Percentiles rank a stretch among this genome's conserved stretches.
Evolutionary conservation across 164 flowering plant genomes (phyloP).

Genomic region (Vitis rupestris): DNA sequence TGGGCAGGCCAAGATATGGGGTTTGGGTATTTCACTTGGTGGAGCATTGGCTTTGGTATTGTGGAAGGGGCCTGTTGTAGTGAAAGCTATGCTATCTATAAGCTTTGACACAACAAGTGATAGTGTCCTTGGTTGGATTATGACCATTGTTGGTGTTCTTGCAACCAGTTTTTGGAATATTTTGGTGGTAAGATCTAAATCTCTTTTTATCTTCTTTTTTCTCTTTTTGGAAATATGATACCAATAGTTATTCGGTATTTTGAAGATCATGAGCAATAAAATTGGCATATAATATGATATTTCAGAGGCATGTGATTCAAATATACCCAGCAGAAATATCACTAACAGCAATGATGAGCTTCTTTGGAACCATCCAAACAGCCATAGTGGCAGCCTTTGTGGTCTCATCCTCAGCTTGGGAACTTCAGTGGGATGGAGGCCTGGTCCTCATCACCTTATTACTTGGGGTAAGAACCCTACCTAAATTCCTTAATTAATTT

Average conservation of each 20-base stretch:
- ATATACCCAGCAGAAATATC: conserved; percentile 12
- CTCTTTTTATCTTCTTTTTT: too few species aligned
- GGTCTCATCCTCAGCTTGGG: conserved; percentile 12
- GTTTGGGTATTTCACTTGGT: conserved; percentile 11
- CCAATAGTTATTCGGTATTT: too few species aligned
- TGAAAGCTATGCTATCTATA: not conserved
- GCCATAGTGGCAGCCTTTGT: conserved; percentile 14
- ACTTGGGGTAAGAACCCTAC: too few species aligned
- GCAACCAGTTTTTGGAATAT: conserved; percentile 16
- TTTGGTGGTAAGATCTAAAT: conserved; percentile 13
- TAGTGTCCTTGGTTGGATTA: too few species aligned
- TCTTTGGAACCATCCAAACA: conserved; percentile 23
- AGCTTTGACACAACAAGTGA: too few species aligned
- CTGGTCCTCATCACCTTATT: not conserved
- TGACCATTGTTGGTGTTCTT: conserved; percentile 11
- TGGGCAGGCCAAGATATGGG: conserved; percentile 25
- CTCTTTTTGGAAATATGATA: too few species aligned
- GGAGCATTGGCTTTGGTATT: conserved; percentile 20
- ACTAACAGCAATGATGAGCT: conserved; percentile 19
- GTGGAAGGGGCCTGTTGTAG: conserved; percentile 18
- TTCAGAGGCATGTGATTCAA: conserved; percentile 9
- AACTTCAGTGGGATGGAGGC: conserved; percentile 17
- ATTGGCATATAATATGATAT: too few species aligned
- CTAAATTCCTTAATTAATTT: too few species aligned
- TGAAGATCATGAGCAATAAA: too few species aligned